Evolutionary conservation across 164 flowering plant species (phyloP), one percentile per base, ranked within the genome.

Genomic region (Santalum album): DNA sequence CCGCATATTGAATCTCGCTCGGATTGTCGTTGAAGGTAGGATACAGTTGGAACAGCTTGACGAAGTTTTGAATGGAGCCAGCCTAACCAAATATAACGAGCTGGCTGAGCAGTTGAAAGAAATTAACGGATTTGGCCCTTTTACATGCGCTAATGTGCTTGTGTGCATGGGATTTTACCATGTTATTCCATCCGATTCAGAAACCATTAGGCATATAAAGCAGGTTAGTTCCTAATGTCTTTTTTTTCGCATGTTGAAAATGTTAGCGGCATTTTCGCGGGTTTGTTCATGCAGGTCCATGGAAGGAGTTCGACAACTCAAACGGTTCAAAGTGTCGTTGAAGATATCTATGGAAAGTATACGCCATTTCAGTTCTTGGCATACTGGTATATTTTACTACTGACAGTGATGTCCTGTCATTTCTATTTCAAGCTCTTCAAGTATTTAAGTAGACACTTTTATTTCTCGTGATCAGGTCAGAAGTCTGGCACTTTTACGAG

Each of bases 101-200:
- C 52, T 76, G 26, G 55, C 54, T 18, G 65, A 71, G 47, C 67
- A 73, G 61, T 61, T 82, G 60, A 62, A 20, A 43, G 26, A 63
- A 49, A 67, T 82, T 4, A 21, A 79, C 40, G 88, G 88, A 21
- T 72, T 79, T 58, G 88, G 88, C 25, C 75, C 77, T 35, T 82
- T 70, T 58, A 72, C 79, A 17, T 61, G 81, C 47, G 78, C 81
- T 34, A 78, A 82, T 69, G 83, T 79, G 27, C 70, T 78, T 6
- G 71, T 75, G 75, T 77, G 85, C 66, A 65, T 79, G 72, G 88
- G 88, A 46, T 79, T 74, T 65, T 82, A 82, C 65, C 78, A 82
- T 49, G 69, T 57, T 11, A 60, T 82, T 67, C 88, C 83, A 7
- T 12, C 72, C 24, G 88, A 82, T 68, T 60, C 71, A 1, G 88